phyloP scores from a whole-genome alignment of 257 asterid species.

The Solanum sejunctum region DNA sequence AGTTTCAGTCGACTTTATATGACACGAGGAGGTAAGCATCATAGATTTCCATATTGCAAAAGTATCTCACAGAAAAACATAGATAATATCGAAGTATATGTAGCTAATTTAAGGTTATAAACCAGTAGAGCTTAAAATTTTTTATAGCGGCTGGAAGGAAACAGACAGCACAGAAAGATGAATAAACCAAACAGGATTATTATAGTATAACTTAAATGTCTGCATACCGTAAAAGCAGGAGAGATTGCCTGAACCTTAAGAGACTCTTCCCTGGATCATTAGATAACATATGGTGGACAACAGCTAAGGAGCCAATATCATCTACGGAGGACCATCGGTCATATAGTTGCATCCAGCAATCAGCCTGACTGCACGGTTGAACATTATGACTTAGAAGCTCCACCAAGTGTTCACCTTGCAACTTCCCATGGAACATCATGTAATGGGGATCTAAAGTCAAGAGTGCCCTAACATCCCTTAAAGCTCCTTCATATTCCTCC shows the following conservation, averaged over 20 bases:
- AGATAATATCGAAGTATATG: neutral
- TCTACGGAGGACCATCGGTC: constrained; percentile 93
- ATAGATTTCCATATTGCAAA: neutral
- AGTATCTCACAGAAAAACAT: neutral
- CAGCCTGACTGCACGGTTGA: constrained; percentile 77
- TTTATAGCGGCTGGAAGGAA: neutral
- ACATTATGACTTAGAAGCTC: constrained; percentile 50
- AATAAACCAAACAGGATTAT: neutral
- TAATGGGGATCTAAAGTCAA: constrained; percentile 72
- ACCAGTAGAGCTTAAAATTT: neutral
- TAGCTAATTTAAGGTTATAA: neutral
- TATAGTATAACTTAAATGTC: neutral
- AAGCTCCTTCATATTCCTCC: constrained; percentile 71
- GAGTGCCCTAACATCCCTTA: constrained; percentile 74
- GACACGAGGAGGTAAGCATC: neutral
- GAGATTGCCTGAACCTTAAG: constrained; percentile 76
- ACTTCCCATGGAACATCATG: constrained; percentile 80
- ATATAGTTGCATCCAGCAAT: constrained; percentile 92
- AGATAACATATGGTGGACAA: constrained; percentile 87
- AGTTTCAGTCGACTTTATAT: neutral
- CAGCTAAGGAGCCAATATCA: constrained; percentile 92
- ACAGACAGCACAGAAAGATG: neutral
- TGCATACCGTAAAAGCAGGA: constrained; percentile 64
- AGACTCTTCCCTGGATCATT: constrained; percentile 87
- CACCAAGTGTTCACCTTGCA: constrained; percentile 55